Conservation (phyloP, 805 yeast species). For the Candida mattraensis region DNA sequence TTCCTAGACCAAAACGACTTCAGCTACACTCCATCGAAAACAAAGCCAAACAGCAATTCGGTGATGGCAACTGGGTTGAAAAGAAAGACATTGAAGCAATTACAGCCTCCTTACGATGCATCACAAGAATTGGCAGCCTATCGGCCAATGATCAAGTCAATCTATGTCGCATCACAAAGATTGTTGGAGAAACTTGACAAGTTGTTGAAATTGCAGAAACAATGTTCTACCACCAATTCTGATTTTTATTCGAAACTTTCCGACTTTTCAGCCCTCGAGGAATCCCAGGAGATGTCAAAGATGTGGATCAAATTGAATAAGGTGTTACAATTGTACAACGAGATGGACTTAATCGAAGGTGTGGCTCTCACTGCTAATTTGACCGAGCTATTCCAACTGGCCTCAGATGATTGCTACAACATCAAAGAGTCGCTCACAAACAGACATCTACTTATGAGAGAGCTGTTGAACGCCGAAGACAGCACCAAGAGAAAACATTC, state of each 20-base stretch:
- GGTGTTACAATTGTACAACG: slow-evolving; percentile 69
- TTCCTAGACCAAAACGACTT: slow-evolving; percentile 48
- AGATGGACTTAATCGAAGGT: slow-evolving; percentile 68
- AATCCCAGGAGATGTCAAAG: slow-evolving; percentile 66
- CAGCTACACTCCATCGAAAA: slow-evolving; percentile 38
- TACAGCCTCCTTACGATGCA: slow-evolving; percentile 89
- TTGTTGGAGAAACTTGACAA: slow-evolving; percentile 53
- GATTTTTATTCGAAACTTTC: slow-evolving; percentile 48
- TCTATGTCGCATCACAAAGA: slow-evolving; percentile 60
- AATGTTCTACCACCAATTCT: slow-evolving; percentile 39
- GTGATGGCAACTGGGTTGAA: slow-evolving; percentile 80
- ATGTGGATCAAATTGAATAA: slow-evolving; percentile 81
- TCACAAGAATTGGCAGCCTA: slow-evolving; percentile 77
- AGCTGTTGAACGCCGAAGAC: slow-evolving; percentile 74
- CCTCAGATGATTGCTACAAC: slow-evolving; percentile 75
- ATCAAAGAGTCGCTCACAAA: slow-evolving; percentile 92
- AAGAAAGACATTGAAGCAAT: slow-evolving; percentile 87
- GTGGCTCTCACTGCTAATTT: slow-evolving; percentile 70
- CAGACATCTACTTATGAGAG: slow-evolving; percentile 90
- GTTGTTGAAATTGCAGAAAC: slow-evolving; percentile 57
- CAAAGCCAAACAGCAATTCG: slow-evolving; percentile 37
- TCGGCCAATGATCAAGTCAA: slow-evolving; percentile 80
- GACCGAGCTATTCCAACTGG: slow-evolving; percentile 68
- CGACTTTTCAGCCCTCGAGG: slow-evolving; percentile 42
- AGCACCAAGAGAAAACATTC: slow-evolving; percentile 68